Percentiles rank a stretch among this genome's conserved stretches.
Conservation (phyloP, 2,329 filamentous ascomycete genomes). For the Nigrospora oryzae region DNA sequence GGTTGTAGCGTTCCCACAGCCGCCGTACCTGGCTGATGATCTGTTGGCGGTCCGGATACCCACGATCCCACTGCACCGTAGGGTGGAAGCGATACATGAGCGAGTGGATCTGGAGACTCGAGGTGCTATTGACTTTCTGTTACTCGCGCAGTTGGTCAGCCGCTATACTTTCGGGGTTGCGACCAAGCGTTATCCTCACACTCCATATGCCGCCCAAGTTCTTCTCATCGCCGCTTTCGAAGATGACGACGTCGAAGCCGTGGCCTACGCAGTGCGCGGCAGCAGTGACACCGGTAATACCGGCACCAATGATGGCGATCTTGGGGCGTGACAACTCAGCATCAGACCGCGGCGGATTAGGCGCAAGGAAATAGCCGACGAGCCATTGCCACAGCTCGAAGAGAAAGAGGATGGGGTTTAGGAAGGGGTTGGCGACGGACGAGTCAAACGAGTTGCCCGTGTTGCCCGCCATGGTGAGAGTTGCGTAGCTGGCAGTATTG, state of each 20-base stretch:
- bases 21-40: constrained; percentile 65
- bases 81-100: constrained; percentile 87
- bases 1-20: constrained; percentile 67
- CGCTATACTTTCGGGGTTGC: neutral
- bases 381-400: neutral
- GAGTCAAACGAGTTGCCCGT: neutral
- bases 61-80: constrained; percentile 62
- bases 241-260: constrained; percentile 74
- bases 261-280: constrained; percentile 79
- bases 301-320: constrained; percentile 62
- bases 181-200: constrained; percentile 31
- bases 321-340: constrained; percentile 51
- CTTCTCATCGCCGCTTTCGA: constrained; percentile 61
- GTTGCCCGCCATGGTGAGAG: no score
- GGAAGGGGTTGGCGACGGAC: neutral
- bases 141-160: no score
- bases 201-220: constrained; percentile 75
- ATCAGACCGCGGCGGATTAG: constrained; percentile 55
- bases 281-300: constrained; percentile 67
- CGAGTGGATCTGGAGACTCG: constrained; percentile 74
- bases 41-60: constrained; percentile 71
- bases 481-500: no score
- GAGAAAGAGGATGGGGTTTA: neutral
- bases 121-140: constrained; percentile 73
- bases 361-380: constrained; percentile 47